phyloP scores from a whole-genome alignment of 2,329 filamentous ascomycete genomes.

The Nemania serpens region DNA sequence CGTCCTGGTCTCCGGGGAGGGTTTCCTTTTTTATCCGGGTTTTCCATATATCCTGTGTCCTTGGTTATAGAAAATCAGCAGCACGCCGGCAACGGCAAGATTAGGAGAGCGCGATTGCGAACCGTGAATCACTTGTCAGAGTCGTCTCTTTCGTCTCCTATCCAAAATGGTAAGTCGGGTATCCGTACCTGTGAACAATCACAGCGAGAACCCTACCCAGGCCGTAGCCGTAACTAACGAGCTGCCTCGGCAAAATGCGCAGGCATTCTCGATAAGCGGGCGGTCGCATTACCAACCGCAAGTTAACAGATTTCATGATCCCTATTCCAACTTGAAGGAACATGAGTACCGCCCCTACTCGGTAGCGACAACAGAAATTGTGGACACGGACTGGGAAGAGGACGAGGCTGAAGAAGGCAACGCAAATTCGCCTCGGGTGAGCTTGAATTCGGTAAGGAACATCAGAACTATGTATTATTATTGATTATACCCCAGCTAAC shows the following conservation, averaged over 20 bases:
- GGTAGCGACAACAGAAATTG: slow-evolving; percentile 71
- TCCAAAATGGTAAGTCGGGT: slow-evolving; percentile 31
- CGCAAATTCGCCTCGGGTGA: slow-evolving; percentile 65
- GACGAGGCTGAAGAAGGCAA: slow-evolving; percentile 64
- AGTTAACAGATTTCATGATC: slow-evolving; percentile 56
- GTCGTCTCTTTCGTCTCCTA: slow-evolving; percentile 19
- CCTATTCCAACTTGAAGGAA: slow-evolving; percentile 65
- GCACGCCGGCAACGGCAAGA: slow-evolving; percentile 42
- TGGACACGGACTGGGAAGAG: slow-evolving; percentile 76
- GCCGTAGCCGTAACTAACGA: slow-evolving; percentile 25
- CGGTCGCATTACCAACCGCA: slow-evolving; percentile 55
- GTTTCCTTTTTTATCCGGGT: slow-evolving; percentile 25
- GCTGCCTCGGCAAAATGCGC: slow-evolving; percentile 35
- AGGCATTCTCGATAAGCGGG: slow-evolving; percentile 36
- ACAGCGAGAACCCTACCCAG: neutral
- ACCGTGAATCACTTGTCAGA: slow-evolving; percentile 16
- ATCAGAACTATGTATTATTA: slow-evolving; percentile 21
- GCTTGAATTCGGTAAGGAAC: slow-evolving; percentile 74
- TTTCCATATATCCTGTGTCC: slow-evolving; percentile 36
- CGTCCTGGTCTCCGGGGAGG: slow-evolving; percentile 14
- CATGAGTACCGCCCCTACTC: slow-evolving; percentile 65
- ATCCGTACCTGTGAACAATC: neutral
- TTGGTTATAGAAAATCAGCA: slow-evolving; percentile 37
- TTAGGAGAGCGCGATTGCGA: slow-evolving; percentile 31
- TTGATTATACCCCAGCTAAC: slow-evolving; percentile 12